These are phyloP conservation scores for Kwoniella newhampshirensis DNA, from an alignment of 768 basidiomycete genomes.

Conservation along the genomic window DNA sequence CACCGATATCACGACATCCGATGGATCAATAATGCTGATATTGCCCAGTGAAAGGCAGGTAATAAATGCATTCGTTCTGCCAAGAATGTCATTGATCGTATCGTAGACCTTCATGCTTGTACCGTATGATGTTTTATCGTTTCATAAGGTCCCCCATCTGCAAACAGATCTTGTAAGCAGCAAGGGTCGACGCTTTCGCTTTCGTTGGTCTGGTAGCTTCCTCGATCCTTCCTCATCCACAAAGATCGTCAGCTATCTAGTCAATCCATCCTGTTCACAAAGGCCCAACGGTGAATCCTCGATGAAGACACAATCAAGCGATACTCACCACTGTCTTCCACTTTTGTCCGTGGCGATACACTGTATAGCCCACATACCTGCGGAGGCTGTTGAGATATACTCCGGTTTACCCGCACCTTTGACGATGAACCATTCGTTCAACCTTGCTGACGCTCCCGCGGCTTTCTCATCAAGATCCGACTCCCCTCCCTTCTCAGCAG, in stretches of 20 bases:
- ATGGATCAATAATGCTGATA: no score
- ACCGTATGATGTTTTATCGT: no score
- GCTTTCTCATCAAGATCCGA: slow-evolving; percentile 23
- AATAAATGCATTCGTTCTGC: no score
- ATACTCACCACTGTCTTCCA: slow-evolving; percentile 33
- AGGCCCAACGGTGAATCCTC: background rate
- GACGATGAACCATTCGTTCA: slow-evolving; percentile 36
- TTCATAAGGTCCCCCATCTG: no score
- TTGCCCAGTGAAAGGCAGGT: no score
- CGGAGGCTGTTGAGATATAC: slow-evolving; percentile 10
- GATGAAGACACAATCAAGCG: background rate
- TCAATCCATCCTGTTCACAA: background rate
- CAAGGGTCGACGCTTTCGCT: slow-evolving; percentile 29
- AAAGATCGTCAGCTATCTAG: no score
- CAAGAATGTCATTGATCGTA: no score
- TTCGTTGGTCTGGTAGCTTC: slow-evolving; percentile 32
- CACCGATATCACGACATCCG: no score
- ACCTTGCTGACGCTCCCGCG: slow-evolving; percentile 26
- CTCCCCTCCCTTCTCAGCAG: slow-evolving; percentile 7
- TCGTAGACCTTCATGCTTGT: no score
- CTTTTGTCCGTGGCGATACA: slow-evolving; percentile 23
- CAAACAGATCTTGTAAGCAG: slow-evolving; percentile 36
- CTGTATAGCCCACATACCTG: slow-evolving; percentile 22
- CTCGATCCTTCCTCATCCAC: no score
- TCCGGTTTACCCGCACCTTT: slow-evolving; percentile 25